Base-by-base conservation (phyloP, 1,284 basidiomycete genomes). In the Phlebopus sp. region DNA sequence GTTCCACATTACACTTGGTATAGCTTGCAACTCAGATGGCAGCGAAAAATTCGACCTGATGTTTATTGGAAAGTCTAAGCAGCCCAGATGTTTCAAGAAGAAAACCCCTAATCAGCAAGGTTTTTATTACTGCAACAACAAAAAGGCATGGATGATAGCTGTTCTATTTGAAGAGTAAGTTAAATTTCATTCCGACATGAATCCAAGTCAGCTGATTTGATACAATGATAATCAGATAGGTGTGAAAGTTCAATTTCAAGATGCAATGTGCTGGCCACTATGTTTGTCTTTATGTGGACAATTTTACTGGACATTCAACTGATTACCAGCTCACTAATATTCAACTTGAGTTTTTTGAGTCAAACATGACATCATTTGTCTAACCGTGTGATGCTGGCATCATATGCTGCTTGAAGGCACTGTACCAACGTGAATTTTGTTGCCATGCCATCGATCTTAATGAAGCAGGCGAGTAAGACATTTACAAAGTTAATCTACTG, bases 381-480 rank as follows among this genome's bases (percentile, higher is more conserved):
- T 67, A 70, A 46, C 64, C 66, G n/a, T 37, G 51, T 15, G 58
- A 70, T 53, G 55, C 56, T 5, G 66, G 69, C 5, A 65, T 69
- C 32, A 68, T 70, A 38, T 36, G 52, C 4, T 57, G 54, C 35
- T 63, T 66, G 53, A 69, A 70, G 49, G 67, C 67, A 9, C 55
- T 60, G 40, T 68, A 68, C 40, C 46, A 51, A 2, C 30, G 36
- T 1, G 30, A 39, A 6, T 60, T 60, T 47, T 53, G 53, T 44
- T 10, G 8, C 5, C 50, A 44, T 31, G 60, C 62, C 11, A 51
- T 68, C 39, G 50, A 65, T 37, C 56, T 42, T 8, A 55, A 69
- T 47, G 57, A 65, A 11, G 53, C 51, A n/a, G 59, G 55, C 19
- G 50, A 53, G 3, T 14, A 15, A 15, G 48, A 66, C 10, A 65